Conservation (phyloP, 768 basidiomycete genomes). For the Candolleomyces eurysporus region DNA sequence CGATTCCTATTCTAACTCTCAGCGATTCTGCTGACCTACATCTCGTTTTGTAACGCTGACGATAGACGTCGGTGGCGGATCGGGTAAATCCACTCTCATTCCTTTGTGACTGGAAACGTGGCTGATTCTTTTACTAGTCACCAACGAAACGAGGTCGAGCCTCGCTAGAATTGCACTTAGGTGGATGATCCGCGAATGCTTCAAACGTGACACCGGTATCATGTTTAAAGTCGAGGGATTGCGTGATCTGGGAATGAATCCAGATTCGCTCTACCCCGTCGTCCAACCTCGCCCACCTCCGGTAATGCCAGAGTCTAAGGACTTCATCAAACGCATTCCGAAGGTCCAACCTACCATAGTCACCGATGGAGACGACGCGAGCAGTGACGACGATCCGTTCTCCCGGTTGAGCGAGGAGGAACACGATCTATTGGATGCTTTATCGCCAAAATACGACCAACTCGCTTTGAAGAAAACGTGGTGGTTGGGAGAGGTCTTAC, state of each 20-base stretch:
- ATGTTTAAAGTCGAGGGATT: slow-evolving; percentile 50
- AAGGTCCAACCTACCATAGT: slow-evolving; percentile 20
- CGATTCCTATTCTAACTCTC: slow-evolving; percentile 1
- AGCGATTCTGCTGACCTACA: not conserved
- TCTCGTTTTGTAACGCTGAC: not conserved
- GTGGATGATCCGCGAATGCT: slow-evolving; percentile 73
- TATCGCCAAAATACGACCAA: slow-evolving; percentile 60
- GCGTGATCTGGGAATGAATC: slow-evolving; percentile 40
- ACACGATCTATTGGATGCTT: slow-evolving; percentile 60
- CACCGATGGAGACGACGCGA: slow-evolving; percentile 37
- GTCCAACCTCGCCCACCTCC: slow-evolving; percentile 32
- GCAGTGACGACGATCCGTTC: slow-evolving; percentile 38
- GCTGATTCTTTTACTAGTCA: slow-evolving; percentile 16
- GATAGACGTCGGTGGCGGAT: slow-evolving; percentile 57
- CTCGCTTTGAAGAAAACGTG: slow-evolving; percentile 44
- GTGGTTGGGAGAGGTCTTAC: slow-evolving; percentile 70
- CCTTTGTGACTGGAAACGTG: not conserved
- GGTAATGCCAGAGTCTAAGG: slow-evolving; percentile 13
- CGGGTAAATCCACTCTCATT: slow-evolving; percentile 19
- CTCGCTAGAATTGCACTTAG: slow-evolving; percentile 54
- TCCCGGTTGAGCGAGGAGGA: slow-evolving; percentile 46
- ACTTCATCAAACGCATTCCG: slow-evolving; percentile 17
- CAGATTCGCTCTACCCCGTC: slow-evolving; percentile 34
- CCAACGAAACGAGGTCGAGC: slow-evolving; percentile 36
- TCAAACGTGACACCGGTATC: slow-evolving; percentile 54